Percentiles rank a stretch among this genome's conserved stretches.
These are phyloP conservation scores for Euphorbia pulcherrima DNA, from an alignment of 345 rosid genomes.

Conservation along the genomic window DNA sequence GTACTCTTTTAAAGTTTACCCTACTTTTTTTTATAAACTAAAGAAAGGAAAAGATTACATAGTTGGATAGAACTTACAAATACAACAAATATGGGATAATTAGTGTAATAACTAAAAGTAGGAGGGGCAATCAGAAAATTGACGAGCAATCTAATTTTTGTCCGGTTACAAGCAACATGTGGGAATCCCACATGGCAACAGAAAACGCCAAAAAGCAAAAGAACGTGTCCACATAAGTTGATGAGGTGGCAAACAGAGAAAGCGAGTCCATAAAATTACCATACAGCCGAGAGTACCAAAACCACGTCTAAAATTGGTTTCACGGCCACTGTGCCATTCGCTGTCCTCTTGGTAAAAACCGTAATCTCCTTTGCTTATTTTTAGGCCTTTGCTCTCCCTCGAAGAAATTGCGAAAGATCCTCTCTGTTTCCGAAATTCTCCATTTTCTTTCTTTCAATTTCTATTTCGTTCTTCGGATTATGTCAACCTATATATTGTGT, in stretches of 20 bases:
- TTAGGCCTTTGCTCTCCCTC: conserved; percentile 47
- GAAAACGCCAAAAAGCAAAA: conserved; percentile 10
- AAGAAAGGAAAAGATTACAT: too few species aligned
- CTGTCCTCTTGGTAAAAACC: conserved; percentile 28
- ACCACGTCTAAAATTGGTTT: conserved; percentile 12
- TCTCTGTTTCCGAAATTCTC: conserved; percentile 15
- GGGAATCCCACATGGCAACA: background rate
- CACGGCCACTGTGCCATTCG: conserved; percentile 22
- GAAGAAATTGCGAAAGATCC: conserved; percentile 52
- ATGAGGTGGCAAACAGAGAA: conserved; percentile 16
- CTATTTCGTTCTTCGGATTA: conserved; percentile 6
- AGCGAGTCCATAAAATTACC: conserved; percentile 16
- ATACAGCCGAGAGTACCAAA: conserved; percentile 9
- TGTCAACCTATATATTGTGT: background rate
- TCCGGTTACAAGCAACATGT: background rate
- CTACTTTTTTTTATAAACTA: too few species aligned
- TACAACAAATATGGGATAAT: too few species aligned
- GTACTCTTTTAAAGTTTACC: too few species aligned
- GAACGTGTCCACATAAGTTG: conserved; percentile 7
- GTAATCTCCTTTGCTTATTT: background rate
- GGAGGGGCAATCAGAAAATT: too few species aligned
- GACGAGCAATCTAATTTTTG: background rate
- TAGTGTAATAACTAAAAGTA: too few species aligned
- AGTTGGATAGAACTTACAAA: too few species aligned
- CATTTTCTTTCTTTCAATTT: background rate